Evolutionary conservation across 1,284 basidiomycete species (phyloP).

Genomic region (Neotropicomus parvogracilis): DNA sequence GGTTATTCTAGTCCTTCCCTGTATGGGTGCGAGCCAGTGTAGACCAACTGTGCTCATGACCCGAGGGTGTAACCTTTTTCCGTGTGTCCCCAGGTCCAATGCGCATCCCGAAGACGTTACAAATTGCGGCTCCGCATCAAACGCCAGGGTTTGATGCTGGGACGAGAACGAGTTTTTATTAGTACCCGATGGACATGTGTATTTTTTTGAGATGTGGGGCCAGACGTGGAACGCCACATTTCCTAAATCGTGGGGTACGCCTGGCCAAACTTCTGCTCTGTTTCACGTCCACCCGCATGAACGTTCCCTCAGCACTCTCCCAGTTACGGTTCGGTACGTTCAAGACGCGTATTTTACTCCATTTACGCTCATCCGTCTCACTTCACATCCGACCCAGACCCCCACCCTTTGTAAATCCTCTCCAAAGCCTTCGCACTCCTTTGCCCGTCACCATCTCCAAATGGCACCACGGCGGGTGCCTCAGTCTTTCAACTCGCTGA

Average conservation of each 20-base stretch:
- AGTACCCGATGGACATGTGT: too few relatives aligned
- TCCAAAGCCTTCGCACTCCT: conserved; percentile 16
- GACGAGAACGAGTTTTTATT: too few relatives aligned
- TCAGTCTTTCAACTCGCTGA: conserved; percentile 22
- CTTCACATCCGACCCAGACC: not conserved
- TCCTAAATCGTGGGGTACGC: conserved; percentile 20
- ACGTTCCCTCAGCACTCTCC: not conserved
- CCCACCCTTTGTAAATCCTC: conserved; percentile 3
- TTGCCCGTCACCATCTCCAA: conserved; percentile 2
- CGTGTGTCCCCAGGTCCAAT: too few relatives aligned
- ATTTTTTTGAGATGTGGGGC: too few relatives aligned
- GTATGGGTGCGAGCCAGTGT: too few relatives aligned
- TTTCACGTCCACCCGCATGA: conserved; percentile 22
- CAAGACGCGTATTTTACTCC: conserved; percentile 3
- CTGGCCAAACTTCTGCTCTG: not conserved
- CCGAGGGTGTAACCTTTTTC: too few relatives aligned
- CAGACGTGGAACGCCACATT: conserved; percentile 19
- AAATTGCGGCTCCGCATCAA: too few relatives aligned
- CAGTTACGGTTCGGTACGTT: conserved; percentile 10
- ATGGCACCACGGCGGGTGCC: conserved; percentile 31
- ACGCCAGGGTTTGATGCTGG: too few relatives aligned
- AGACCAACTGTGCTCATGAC: too few relatives aligned
- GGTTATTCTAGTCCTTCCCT: too few relatives aligned
- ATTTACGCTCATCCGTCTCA: not conserved
- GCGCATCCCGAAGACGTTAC: too few relatives aligned